These are phyloP conservation scores for Verticillium tricorpus DNA, from an alignment of 2,329 filamentous ascomycete genomes.

Conservation along the genomic window DNA sequence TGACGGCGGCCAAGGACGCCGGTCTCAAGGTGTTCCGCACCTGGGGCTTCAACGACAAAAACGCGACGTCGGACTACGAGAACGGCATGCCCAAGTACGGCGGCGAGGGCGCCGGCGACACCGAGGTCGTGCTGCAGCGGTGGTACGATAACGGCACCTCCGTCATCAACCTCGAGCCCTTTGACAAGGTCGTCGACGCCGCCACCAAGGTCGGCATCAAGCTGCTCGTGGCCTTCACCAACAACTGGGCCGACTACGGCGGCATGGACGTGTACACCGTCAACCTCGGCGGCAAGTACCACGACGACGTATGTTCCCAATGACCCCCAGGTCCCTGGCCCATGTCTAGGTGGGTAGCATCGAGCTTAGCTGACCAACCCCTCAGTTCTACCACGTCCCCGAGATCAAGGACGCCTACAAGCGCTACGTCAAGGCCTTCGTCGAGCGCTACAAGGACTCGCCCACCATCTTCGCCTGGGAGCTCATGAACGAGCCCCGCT, in stretches of 20 bases:
- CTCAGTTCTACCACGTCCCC: constrained; percentile 43
- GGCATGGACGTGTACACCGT: constrained; percentile 51
- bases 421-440: constrained; percentile 54
- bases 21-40: constrained; percentile 50
- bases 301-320: constrained; percentile 34
- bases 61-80: constrained; percentile 36
- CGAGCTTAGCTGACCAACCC: background rate
- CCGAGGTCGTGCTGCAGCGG: constrained; percentile 40
- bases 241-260: constrained; percentile 52
- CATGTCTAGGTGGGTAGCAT: no score
- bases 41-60: constrained; percentile 57
- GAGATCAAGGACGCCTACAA: constrained; percentile 48
- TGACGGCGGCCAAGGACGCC: constrained; percentile 40
- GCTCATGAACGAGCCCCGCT: constrained; percentile 57
- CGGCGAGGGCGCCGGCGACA: constrained; percentile 40
- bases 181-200: constrained; percentile 46
- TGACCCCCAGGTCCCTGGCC: background rate
- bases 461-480: constrained; percentile 64
- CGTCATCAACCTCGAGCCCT: constrained; percentile 35
- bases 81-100: constrained; percentile 47
- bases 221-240: constrained; percentile 45
- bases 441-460: constrained; percentile 56
- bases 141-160: constrained; percentile 39
- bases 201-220: constrained; percentile 44
- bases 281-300: constrained; percentile 42